Base-by-base conservation (phyloP, 2,329 filamentous ascomycete genomes). In the Colletotrichum navitas region DNA sequence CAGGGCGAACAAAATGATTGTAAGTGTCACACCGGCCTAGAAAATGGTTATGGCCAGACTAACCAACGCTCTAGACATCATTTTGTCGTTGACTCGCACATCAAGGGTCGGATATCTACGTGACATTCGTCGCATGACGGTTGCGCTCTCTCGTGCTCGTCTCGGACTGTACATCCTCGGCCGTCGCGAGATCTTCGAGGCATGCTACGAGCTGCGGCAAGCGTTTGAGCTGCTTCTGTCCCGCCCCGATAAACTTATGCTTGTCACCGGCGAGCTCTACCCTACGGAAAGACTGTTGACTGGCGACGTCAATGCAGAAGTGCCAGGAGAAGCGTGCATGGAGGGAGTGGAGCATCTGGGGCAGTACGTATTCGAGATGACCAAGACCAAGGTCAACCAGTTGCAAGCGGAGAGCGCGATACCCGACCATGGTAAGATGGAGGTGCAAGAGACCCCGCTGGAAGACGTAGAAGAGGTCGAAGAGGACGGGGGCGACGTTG, bases 1-100 rank as follows among this genome's bases (percentile, higher is more conserved):
- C 96, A 99, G 84, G 97, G 96, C 80, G 96, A 99, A 85, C 96
- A 99, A 83, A 99, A 99, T 82, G 96, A 99, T 79, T 98, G 94
- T 96, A 87, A 87, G 93, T 90, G 67, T 49, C 39, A 26, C 39
- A 24, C 24, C 43, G 16, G 58, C 34, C 47, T 36, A 14, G 11
- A 55, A 29, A 6, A 3, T 36, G 7, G 45, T 8, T 29, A 16
- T n/a, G 18, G 29, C 10, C 18, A 62, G 26, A 67, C 77, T 81
- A 71, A 80, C 69, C 43, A 24, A 14, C n/a, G n/a, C 12, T 43
- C 16, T 71, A 96, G 94, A 98, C 78, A 90, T 99, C 76, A 97
- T 99, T 76, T 89, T 99, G 67, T 98, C 95, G 6, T 89, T 99
- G 58, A 96, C 94, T 18, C 90, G 96, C 73, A 98, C 97, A 16